These are phyloP conservation scores for Pyricularia pennisetigena DNA, from an alignment of 2,329 filamentous ascomycete species.

Conservation along the genomic window DNA sequence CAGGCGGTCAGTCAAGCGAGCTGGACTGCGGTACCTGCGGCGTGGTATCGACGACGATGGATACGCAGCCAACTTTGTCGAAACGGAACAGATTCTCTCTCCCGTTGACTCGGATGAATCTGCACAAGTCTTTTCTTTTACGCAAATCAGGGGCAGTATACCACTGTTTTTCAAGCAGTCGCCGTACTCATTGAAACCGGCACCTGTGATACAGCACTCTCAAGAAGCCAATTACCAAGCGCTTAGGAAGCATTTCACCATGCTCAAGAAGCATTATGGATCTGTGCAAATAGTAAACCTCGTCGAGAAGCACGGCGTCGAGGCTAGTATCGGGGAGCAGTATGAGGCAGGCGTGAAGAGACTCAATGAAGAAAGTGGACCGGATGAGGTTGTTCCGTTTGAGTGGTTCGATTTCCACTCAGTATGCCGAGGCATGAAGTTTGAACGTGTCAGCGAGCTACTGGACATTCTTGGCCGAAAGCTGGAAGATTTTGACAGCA, in stretches of 20 bases:
- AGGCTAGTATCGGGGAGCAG: constrained; percentile 66
- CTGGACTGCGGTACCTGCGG: constrained; percentile 81
- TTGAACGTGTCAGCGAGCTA: constrained; percentile 82
- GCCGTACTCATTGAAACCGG: constrained; percentile 85
- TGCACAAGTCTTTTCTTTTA: constrained; percentile 65
- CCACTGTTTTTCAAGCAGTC: constrained; percentile 93
- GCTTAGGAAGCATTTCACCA: constrained; percentile 69
- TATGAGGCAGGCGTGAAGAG: constrained; percentile 60
- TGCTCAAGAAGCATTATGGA: constrained; percentile 61
- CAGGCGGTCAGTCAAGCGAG: constrained; percentile 75
- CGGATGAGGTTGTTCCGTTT: constrained; percentile 46
- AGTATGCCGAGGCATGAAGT: constrained; percentile 92
- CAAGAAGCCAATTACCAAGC: constrained; percentile 68
- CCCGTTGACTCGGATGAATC: constrained; percentile 26
- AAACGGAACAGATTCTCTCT: constrained; percentile 90
- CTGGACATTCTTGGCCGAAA: constrained; percentile 58
- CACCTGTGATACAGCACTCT: constrained; percentile 74
- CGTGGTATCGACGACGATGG: constrained; percentile 87
- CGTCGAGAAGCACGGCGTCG: constrained; percentile 79
- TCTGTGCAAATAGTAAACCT: constrained; percentile 70
- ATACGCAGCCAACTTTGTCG: constrained; percentile 79
- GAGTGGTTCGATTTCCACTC: constrained; percentile 98
- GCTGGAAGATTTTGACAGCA: constrained; percentile 65
- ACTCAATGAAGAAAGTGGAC: constrained; percentile 51
- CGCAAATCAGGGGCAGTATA: constrained; percentile 84